These are phyloP conservation scores for Xylariaceae sp. DNA, from an alignment of 2,329 filamentous ascomycete species.

Conservation along the genomic window DNA sequence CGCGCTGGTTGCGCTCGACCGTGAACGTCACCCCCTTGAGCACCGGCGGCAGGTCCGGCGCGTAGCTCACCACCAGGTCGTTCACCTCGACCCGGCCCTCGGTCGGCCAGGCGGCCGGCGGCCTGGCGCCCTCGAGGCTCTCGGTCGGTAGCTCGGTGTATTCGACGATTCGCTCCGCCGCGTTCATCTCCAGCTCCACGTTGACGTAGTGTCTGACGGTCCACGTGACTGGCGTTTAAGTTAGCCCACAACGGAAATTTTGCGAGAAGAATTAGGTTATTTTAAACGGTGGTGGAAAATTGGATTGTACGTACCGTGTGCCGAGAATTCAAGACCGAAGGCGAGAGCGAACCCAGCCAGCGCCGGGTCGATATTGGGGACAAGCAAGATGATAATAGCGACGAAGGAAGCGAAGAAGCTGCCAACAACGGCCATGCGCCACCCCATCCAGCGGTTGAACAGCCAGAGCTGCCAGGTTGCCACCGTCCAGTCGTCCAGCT, in stretches of 20 bases:
- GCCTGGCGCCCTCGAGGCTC: constrained; percentile 60
- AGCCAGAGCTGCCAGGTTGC: constrained; percentile 71
- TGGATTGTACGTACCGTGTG: constrained; percentile 56
- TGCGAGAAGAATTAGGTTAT: not conserved
- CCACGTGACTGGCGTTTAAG: constrained; percentile 30
- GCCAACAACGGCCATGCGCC: constrained; percentile 71
- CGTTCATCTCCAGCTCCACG: constrained; percentile 78
- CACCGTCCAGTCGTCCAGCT: constrained; percentile 69
- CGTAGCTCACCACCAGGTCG: constrained; percentile 73
- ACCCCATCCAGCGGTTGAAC: constrained; percentile 77
- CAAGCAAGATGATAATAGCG: constrained; percentile 64
- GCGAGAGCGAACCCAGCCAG: constrained; percentile 76
- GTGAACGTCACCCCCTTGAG: constrained; percentile 70
- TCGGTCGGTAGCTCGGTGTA: constrained; percentile 72
- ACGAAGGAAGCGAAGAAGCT: constrained; percentile 69
- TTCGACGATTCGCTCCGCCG: constrained; percentile 74
- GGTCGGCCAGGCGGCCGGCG: constrained; percentile 74
- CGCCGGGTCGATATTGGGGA: constrained; percentile 65
- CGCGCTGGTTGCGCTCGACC: constrained; percentile 66
- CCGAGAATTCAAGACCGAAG: constrained; percentile 72
- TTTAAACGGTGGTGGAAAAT: not conserved
- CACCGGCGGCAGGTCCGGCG: constrained; percentile 69
- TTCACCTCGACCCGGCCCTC: constrained; percentile 74
- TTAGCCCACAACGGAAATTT: not conserved
- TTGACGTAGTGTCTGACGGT: constrained; percentile 69